Conservation (phyloP, 177 flowering plant species). For the Vitis hybrid region DNA sequence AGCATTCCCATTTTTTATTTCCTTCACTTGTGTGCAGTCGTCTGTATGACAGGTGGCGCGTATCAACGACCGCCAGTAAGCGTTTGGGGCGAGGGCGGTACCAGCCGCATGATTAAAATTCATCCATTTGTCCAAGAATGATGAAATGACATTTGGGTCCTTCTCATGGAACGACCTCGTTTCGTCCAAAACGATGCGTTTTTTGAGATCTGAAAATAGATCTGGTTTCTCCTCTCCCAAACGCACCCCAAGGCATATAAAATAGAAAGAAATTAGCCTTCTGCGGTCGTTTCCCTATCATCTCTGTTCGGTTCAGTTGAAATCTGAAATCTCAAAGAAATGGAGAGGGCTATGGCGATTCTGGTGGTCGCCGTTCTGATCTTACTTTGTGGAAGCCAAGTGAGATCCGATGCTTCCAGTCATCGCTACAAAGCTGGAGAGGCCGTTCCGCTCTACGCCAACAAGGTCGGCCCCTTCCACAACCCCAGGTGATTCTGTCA, state of each 20-base stretch:
- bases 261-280: background rate
- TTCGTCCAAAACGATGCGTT: too few relatives aligned
- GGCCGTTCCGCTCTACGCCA: slow-evolving; percentile 54
- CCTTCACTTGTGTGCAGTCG: too few relatives aligned
- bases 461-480: slow-evolving; percentile 67
- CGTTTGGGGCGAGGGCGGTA: too few relatives aligned
- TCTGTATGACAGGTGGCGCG: too few relatives aligned
- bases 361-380: slow-evolving; percentile 18
- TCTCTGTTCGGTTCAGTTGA: background rate
- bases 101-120: too few relatives aligned
- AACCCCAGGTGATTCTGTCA: slow-evolving; percentile 45
- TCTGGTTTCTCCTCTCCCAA: too few relatives aligned
- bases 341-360: background rate
- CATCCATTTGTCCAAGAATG: too few relatives aligned
- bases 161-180: too few relatives aligned
- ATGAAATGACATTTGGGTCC: too few relatives aligned
- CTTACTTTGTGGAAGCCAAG: slow-evolving; percentile 14
- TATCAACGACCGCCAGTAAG: too few relatives aligned
- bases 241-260: background rate
- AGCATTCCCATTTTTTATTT: too few relatives aligned
- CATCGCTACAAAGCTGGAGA: slow-evolving; percentile 52
- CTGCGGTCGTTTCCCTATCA: background rate
- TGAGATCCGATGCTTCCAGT: slow-evolving; percentile 42
- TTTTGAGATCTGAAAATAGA: too few relatives aligned
- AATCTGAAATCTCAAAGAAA: background rate